Base-by-base conservation (phyloP, 257 asterid genomes). In the Dorcoceras hygrometricum region DNA sequence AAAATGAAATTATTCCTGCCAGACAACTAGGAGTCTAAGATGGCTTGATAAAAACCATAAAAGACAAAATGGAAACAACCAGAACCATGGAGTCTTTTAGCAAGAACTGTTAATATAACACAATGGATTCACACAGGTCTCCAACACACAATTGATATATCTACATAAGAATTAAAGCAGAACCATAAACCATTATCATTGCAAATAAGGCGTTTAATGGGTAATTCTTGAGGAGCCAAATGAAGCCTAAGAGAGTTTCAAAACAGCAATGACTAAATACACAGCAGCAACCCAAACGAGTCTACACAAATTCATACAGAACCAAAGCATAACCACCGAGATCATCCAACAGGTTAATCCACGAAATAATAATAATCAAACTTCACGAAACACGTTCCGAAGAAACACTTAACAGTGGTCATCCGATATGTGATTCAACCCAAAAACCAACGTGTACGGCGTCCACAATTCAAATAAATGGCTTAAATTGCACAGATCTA, bases 401-500 rank as follows among this genome's bases (percentile, higher is more conserved):
- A 43, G 14, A 43, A 43, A 43, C 7, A 43, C 7, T 43, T 3
- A 14, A 43, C 14, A 4, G 4, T 4, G 6, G 53, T 43, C 19
- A 43, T 39, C 53, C 20, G 8, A 46, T 18, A 46, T 5, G n/a
- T 18, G 54, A 46, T 46, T 46, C 54, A 46, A 14, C 20, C 54
- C 54, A 46, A 18, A 14, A 46, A 46, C 8, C 5, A 1, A 46
- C 22, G 20, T 18, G 54, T 16, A 46, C 1, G 22, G 22, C 54
- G 54, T 46, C 54, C 22, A 46, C 54, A 18, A 43, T 46, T 46
- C 54, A 46, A 46, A 46, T 18, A 46, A 46, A 46, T 46, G 54
- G 54, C 54, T 46, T 46, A 14, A 46, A 46, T 46, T 18, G 23
- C 5, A 11, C 53, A 62, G 66, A 62, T 62, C 66, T 48, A 62